These are phyloP conservation scores for Prunus salicina DNA, from an alignment of 306 rosid species.

Conservation along the genomic window DNA sequence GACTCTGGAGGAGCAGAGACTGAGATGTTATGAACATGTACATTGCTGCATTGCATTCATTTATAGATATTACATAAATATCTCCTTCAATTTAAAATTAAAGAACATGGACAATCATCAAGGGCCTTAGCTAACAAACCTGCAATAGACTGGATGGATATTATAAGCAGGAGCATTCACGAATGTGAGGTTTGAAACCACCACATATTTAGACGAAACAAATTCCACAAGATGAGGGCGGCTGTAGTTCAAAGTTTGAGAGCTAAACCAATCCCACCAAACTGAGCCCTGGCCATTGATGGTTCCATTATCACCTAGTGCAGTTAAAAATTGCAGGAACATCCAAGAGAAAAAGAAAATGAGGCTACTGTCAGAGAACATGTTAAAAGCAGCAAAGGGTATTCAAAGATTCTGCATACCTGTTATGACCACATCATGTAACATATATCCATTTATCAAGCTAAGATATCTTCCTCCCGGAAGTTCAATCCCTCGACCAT, in stretches of 20 bases:
- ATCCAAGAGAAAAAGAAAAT: constrained; percentile 18
- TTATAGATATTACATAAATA: constrained; percentile 9
- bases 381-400: background rate
- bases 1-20: constrained; percentile 74
- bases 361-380: background rate
- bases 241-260: constrained; percentile 71
- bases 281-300: constrained; percentile 83
- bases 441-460: constrained; percentile 78
- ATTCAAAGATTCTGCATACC: constrained; percentile 39
- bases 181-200: constrained; percentile 90
- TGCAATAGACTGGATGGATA: constrained; percentile 96
- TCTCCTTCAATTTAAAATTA: background rate
- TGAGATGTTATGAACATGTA: constrained; percentile 74
- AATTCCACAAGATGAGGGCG: constrained; percentile 93
- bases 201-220: constrained; percentile 55
- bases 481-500: constrained; percentile 85
- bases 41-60: constrained; percentile 63
- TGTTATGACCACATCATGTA: constrained; percentile 86
- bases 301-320: constrained; percentile 83
- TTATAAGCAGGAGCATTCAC: constrained; percentile 83
- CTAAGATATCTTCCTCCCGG: constrained; percentile 83
- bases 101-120: background rate
- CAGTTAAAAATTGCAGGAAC: constrained; percentile 23
- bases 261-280: constrained; percentile 92
- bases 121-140: constrained; percentile 39